Evolutionary conservation across 805 yeast species (phyloP).

Genomic region (Teunomyces panamensis): DNA sequence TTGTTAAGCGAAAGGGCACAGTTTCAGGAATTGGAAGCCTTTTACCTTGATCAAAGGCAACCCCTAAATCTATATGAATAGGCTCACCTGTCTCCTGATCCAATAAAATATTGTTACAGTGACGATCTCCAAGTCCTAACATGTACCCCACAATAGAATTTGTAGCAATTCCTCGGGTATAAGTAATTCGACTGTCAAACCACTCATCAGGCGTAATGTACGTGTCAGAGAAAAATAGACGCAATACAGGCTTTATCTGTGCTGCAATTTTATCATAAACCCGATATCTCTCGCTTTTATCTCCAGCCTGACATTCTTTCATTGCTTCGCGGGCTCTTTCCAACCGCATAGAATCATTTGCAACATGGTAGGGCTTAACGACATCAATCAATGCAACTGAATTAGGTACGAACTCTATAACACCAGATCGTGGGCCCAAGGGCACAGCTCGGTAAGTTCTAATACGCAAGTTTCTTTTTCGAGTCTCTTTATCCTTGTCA

Average conservation of each 20-base stretch:
- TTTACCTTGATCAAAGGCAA: constrained; percentile 93
- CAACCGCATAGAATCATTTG: constrained; percentile 44
- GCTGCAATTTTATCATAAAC: constrained; percentile 47
- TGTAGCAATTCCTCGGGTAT: constrained; percentile 77
- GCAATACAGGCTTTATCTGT: constrained; percentile 63
- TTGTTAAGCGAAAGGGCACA: constrained; percentile 88
- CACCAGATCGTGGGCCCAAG: constrained; percentile 80
- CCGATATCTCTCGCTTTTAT: constrained; percentile 41
- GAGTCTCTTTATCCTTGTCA: constrained; percentile 50
- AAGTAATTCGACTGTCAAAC: constrained; percentile 63
- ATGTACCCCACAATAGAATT: constrained; percentile 85
- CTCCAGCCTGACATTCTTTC: constrained; percentile 52
- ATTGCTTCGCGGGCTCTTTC: constrained; percentile 63
- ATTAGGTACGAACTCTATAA: constrained; percentile 83
- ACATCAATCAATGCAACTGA: constrained; percentile 71
- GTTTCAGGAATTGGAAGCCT: constrained; percentile 83
- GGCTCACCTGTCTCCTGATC: constrained; percentile 86
- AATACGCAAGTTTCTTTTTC: constrained; percentile 56
- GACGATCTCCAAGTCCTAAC: constrained; percentile 93
- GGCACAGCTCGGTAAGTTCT: constrained; percentile 91
- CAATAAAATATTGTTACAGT: constrained; percentile 83
- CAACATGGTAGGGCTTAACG: constrained; percentile 59
- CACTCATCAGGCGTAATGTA: constrained; percentile 70
- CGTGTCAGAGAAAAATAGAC: constrained; percentile 65
- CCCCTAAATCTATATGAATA: constrained; percentile 92